Evolutionary conservation across 495 filamentous ascomycete species (phyloP).

Genomic region (Symbiotaphrina buchneri): DNA sequence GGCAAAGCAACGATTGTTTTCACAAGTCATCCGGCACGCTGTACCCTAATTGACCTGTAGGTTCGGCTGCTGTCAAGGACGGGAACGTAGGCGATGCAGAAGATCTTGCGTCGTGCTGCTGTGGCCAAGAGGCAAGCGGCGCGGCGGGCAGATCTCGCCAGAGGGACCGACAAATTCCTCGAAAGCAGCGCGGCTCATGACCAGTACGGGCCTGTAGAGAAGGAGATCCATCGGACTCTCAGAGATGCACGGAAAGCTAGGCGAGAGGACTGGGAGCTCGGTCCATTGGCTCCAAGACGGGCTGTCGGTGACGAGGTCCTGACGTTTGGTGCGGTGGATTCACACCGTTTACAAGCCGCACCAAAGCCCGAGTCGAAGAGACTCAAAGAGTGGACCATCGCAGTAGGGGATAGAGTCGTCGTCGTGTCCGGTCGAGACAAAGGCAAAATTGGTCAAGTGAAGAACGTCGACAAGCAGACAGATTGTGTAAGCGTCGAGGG

Average conservation of each 20-base stretch:
- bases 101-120: conserved; percentile 43
- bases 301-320: conserved; percentile 29
- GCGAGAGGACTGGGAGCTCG: conserved; percentile 54
- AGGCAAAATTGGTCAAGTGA: conserved; percentile 56
- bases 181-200: no score
- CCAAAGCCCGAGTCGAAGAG: conserved; percentile 21
- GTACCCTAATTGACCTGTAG: no score
- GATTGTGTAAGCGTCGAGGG: conserved; percentile 38
- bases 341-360: conserved; percentile 14
- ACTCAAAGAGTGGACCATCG: conserved; percentile 37
- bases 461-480: conserved; percentile 25
- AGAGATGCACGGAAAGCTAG: conserved; percentile 13
- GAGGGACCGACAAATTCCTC: conserved; percentile 16
- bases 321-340: conserved; percentile 25
- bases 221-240: conserved; percentile 6
- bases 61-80: no score
- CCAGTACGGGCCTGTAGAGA: no score
- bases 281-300: conserved; percentile 49
- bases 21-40: no score
- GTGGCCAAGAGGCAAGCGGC: conserved; percentile 40
- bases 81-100: no score
- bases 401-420: conserved; percentile 52
- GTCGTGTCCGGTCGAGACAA: conserved; percentile 51
- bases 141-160: conserved; percentile 19
- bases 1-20: no score